These are phyloP conservation scores for Candida chilensis DNA, from an alignment of 805 yeast genomes.

Conservation along the genomic window DNA sequence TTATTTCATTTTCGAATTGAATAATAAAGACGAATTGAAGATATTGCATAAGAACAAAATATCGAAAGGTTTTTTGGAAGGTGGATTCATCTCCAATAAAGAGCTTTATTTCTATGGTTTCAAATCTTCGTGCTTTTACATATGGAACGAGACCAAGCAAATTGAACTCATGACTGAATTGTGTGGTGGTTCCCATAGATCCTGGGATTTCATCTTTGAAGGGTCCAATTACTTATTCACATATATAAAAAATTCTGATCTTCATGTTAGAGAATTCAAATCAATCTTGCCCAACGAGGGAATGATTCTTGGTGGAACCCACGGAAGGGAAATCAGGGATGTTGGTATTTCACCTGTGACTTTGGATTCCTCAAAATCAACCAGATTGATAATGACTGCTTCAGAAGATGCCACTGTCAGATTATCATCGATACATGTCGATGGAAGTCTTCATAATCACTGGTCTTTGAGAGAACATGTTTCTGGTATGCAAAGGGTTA, in stretches of 20 bases:
- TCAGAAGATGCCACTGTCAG: slow-evolving; percentile 83
- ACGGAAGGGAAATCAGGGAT: slow-evolving; percentile 87
- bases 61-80: slow-evolving; percentile 76
- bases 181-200: slow-evolving; percentile 91
- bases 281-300: too few species aligned
- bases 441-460: slow-evolving; percentile 33
- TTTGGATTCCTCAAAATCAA: slow-evolving; percentile 6
- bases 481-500: slow-evolving; percentile 77
- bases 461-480: slow-evolving; percentile 76
- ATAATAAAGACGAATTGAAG: slow-evolving; percentile 6
- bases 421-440: slow-evolving; percentile 25
- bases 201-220: slow-evolving; percentile 67
- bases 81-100: slow-evolving; percentile 36
- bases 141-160: slow-evolving; percentile 77
- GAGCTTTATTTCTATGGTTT: slow-evolving; percentile 71
- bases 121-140: slow-evolving; percentile 65
- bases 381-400: slow-evolving; percentile 55
- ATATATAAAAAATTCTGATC: slow-evolving; percentile 45
- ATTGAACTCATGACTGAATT: slow-evolving; percentile 57
- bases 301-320: slow-evolving; percentile 50
- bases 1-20: slow-evolving; percentile 30
- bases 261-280: slow-evolving; percentile 23
- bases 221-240: slow-evolving; percentile 28
- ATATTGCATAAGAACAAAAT: slow-evolving; percentile 51
- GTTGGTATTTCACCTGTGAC: slow-evolving; percentile 40